Evolutionary conservation across 306 rosid genomes (phyloP).

Genomic region (Vigna radiata): DNA sequence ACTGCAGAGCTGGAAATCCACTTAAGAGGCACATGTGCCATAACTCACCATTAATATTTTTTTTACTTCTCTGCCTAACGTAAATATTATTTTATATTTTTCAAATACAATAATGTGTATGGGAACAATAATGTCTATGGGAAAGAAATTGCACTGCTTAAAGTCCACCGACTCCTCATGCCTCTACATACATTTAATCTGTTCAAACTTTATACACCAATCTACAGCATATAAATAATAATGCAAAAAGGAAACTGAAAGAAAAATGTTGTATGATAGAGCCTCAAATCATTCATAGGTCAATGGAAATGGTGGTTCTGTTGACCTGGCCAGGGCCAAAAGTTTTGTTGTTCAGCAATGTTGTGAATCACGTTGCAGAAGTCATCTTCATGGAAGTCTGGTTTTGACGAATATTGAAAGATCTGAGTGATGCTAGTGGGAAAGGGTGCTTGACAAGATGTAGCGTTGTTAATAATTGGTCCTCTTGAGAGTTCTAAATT

Average conservation of each 20-base stretch:
- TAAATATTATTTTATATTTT: slow-evolving; percentile 32
- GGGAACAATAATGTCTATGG: slow-evolving; percentile 30
- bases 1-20: slow-evolving; percentile 68
- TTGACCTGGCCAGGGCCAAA: slow-evolving; percentile 77
- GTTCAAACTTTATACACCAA: slow-evolving; percentile 59
- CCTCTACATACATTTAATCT: slow-evolving; percentile 35
- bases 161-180: slow-evolving; percentile 45
- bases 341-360: slow-evolving; percentile 64
- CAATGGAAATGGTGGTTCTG: slow-evolving; percentile 61
- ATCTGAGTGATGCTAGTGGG: slow-evolving; percentile 67
- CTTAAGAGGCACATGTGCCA: slow-evolving; percentile 54
- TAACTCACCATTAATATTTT: slow-evolving; percentile 33
- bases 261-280: slow-evolving; percentile 18
- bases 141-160: slow-evolving; percentile 46
- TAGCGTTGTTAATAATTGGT: slow-evolving; percentile 48
- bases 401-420: slow-evolving; percentile 45
- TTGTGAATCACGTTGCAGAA: slow-evolving; percentile 71
- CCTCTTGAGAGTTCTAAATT: slow-evolving; percentile 71
- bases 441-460: slow-evolving; percentile 53
- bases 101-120: slow-evolving; percentile 32
- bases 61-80: slow-evolving; percentile 28
- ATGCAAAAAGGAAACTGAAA: background rate
- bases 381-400: slow-evolving; percentile 53
- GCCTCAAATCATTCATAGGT: slow-evolving; percentile 7
- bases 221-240: slow-evolving; percentile 41